Conservation (phyloP, 1,284 basidiomycete genomes). For the Puccinia hordei region DNA sequence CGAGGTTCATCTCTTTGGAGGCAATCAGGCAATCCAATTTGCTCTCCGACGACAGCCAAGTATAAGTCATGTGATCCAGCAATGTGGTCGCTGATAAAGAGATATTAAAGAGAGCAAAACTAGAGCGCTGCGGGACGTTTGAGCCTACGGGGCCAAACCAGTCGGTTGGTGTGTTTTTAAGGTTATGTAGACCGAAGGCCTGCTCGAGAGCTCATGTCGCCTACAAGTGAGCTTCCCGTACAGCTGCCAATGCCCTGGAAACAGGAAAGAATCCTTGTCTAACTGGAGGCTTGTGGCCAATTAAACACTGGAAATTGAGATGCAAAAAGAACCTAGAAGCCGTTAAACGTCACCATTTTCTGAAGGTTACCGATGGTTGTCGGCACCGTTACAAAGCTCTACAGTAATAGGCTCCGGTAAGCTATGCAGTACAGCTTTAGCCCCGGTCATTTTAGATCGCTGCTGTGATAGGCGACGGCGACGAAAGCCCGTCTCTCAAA, state of each 20-base stretch:
- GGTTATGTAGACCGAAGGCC: slow-evolving; percentile 3
- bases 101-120: slow-evolving; percentile 4
- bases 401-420: neutral
- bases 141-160: neutral
- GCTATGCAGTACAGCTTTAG: slow-evolving; percentile 13
- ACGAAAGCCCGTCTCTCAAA: neutral
- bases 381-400: slow-evolving; percentile 8
- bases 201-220: neutral
- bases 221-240: neutral
- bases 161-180: neutral
- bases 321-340: slow-evolving; percentile 2
- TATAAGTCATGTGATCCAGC: neutral
- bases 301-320: slow-evolving; percentile 3
- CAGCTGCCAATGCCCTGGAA: slow-evolving; percentile 24
- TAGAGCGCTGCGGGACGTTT: slow-evolving; percentile 1
- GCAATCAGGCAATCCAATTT: neutral
- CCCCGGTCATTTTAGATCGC: slow-evolving; percentile 5
- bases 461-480: slow-evolving; percentile 24
- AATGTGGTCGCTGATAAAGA: slow-evolving; percentile 14
- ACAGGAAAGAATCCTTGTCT: slow-evolving; percentile 16
- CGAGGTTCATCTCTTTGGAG: neutral
- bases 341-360: neutral
- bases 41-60: neutral
- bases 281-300: slow-evolving; percentile 1
- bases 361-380: slow-evolving; percentile 19